Evolutionary conservation across 495 filamentous ascomycete genomes (phyloP).

Genomic region (Lineolata rhizophorae): DNA sequence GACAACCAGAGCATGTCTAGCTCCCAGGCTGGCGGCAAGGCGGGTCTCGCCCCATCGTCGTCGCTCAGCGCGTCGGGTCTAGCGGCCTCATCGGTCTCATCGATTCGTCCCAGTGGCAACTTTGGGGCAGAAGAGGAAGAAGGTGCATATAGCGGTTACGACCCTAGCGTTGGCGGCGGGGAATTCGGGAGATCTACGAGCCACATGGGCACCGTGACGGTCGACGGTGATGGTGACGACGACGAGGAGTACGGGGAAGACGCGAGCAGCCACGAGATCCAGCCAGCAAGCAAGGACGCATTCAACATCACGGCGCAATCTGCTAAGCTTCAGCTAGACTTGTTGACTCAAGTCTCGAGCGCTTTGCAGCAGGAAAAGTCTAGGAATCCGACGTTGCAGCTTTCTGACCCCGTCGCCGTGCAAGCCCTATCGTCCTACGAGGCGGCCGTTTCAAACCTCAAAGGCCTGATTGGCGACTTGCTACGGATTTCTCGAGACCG

Average conservation of each 20-base stretch:
- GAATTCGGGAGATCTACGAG: slow-evolving; percentile 27
- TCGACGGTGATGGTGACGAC: slow-evolving; percentile 45
- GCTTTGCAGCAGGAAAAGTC: slow-evolving; percentile 54
- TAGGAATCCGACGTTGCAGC: slow-evolving; percentile 41
- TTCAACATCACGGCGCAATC: slow-evolving; percentile 93
- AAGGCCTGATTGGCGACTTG: slow-evolving; percentile 66
- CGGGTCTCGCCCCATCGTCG: too few relatives aligned
- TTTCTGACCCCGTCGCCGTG: slow-evolving; percentile 52
- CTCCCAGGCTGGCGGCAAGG: slow-evolving; percentile 7
- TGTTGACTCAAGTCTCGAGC: slow-evolving; percentile 60
- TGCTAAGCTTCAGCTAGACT: slow-evolving; percentile 74
- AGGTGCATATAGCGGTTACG: slow-evolving; percentile 31
- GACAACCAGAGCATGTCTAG: slow-evolving; percentile 26
- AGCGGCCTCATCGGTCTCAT: too few relatives aligned
- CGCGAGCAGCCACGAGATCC: slow-evolving; percentile 54
- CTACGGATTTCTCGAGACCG: slow-evolving; percentile 80
- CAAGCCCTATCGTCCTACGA: slow-evolving; percentile 79
- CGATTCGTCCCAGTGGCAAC: too few relatives aligned
- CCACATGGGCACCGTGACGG: slow-evolving; percentile 22
- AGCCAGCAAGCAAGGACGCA: slow-evolving; percentile 60
- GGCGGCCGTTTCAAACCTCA: slow-evolving; percentile 67
- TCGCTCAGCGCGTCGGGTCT: too few relatives aligned
- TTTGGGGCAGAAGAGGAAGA: slow-evolving; percentile 37
- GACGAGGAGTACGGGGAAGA: slow-evolving; percentile 62
- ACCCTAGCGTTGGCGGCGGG: slow-evolving; percentile 30